Evolutionary conservation across 2,329 filamentous ascomycete species (phyloP), one percentile per base, ranked within the genome.

Genomic region (Alternaria solani): DNA sequence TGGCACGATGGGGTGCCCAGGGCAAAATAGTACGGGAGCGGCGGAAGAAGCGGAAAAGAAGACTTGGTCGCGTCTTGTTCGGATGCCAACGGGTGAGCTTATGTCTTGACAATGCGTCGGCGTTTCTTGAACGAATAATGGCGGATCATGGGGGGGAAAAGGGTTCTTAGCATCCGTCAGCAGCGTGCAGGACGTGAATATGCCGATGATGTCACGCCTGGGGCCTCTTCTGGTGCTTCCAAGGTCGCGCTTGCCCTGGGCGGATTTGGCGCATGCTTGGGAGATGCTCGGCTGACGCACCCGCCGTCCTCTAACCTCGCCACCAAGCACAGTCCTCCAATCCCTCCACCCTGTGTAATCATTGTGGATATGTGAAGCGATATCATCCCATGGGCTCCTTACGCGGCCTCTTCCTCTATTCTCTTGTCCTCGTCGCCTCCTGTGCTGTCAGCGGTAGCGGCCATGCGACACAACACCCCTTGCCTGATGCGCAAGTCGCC

Each of bases 301-400:
- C 51, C 44, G 20, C 36, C 34, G 47, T 53, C 51, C 62, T 66
- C 61, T 68, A 64, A 71, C 73, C 65, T 71, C 69, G 69, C 65
- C 59, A 51, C 43, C 42, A 36, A 28, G 41, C 39, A 42, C 51
- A 14, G 28, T 43, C 48, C 28, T 32, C 42, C 34, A 20, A 60
- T 49, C 34, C 34, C 34, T 38, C 34, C 34, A n/a, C 6, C 16
- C 34, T 38, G 34, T 38, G 34, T 6, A n/a, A 30, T 57, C 38
- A 30, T 39, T 55, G 57, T 55, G 70, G 73, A 65, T 67, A 78
- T 79, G 76, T 77, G 65, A 71, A 63, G 54, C 38, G 42, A 39
- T 16, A 47, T 39, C 39, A 47, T 23, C 56, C 54, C 54, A 73
- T 72, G 70, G 64, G 66, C 70, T 57, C 53, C 53, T 43, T 67